Base-by-base conservation (phyloP, 805 yeast genomes). In the Lachancea sp. region DNA sequence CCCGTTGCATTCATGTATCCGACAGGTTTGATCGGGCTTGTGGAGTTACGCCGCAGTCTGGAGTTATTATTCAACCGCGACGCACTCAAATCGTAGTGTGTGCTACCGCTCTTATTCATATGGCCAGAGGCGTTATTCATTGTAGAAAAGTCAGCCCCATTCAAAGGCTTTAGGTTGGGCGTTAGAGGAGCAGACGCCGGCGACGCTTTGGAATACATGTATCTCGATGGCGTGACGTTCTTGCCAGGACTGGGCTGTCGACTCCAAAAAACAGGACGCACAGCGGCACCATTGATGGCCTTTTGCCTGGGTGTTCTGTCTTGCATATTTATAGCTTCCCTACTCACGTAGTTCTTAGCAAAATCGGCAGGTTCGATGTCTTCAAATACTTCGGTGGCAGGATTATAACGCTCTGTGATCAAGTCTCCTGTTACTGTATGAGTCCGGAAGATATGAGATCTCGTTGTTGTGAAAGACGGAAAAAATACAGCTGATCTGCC, bases 391-490 rank as follows among this genome's bases (percentile, higher is more conserved):
- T 58, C 52, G 8, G 54, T 54, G 1, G 57, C 52, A 1, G 65
- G 57, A 48, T 68, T 65, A 40, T 55, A 70, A 16, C 57, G 60
- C 40, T 64, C 65, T 2, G 49, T 50, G 20, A 63, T 56, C 6
- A 55, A 44, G 27, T 63, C 67, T 8, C 71, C 66, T 2, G 55
- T 50, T 25, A 58, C 41, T 30, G 77, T 78, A 53, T 80, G 85
- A 11, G 77, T 74, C 19, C 69, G 66, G 53, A 79, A 79, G 2
- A 75, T 63, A 42, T 68, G 72, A 57, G 56, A 44, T 42, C 59
- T 63, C 12, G 52, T 53, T 6, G 51, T 36, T 7, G 59, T 48
- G 5, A 57, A 55, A 2, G 69, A 60, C 3, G 72, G 60, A 39
- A 49, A 61, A 49, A 64, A 65, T 10, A 55, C 54, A 11, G 57